Conservation (phyloP, 345 rosid species). For the Kandelia obovata region DNA sequence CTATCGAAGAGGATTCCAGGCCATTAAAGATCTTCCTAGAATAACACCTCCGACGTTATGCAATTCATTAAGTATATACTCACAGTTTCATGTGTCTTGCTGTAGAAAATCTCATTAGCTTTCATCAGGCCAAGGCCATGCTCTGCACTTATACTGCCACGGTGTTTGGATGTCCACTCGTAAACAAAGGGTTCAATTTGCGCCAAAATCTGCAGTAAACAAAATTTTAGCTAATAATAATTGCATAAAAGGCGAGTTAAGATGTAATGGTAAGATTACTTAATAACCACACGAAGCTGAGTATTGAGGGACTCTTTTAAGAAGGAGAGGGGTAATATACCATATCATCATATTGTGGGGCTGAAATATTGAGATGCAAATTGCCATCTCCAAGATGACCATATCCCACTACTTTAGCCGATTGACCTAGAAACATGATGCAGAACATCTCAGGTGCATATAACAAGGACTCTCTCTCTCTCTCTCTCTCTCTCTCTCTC, state of each 20-base stretch:
- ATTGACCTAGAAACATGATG: slow-evolving; percentile 44
- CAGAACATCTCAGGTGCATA: neutral
- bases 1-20: slow-evolving; percentile 30
- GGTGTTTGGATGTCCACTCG: slow-evolving; percentile 87
- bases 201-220: slow-evolving; percentile 52
- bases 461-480: too few relatives aligned
- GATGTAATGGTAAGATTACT: neutral
- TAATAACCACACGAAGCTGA: neutral
- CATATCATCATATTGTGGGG: slow-evolving; percentile 55
- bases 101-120: slow-evolving; percentile 75
- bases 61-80: slow-evolving; percentile 19
- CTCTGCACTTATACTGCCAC: slow-evolving; percentile 95
- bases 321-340: slow-evolving; percentile 31
- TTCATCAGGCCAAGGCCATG: slow-evolving; percentile 97
- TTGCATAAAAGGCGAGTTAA: neutral
- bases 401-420: slow-evolving; percentile 70
- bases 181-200: slow-evolving; percentile 86
- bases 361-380: slow-evolving; percentile 86
- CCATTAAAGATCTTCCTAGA: slow-evolving; percentile 2
- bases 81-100: slow-evolving; percentile 74
- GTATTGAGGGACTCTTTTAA: neutral
- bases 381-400: slow-evolving; percentile 98
- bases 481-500: too few relatives aligned
- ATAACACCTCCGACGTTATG: neutral
- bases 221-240: neutral